Evolutionary conservation across 2,329 filamentous ascomycete genomes (phyloP).

Genomic region (Fonsecaea erecta): DNA sequence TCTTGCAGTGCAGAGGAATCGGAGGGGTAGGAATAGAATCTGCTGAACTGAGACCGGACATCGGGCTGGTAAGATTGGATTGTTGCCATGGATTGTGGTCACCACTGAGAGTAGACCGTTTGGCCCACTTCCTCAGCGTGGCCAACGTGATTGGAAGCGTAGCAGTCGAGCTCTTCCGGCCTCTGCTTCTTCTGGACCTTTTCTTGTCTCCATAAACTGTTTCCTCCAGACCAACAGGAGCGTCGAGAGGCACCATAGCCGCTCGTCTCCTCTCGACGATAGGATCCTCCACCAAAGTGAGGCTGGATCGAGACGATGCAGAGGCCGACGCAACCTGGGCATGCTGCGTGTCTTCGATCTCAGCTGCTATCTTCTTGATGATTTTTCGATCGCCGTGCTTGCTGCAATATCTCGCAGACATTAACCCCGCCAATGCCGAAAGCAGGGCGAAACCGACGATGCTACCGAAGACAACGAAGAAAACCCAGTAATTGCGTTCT

Average conservation of each 20-base stretch:
- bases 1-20: neutral
- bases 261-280: conserved; percentile 14
- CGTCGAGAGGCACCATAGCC: conserved; percentile 4
- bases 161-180: conserved; percentile 10
- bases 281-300: conserved; percentile 3
- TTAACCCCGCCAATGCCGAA: conserved; percentile 12
- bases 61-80: neutral
- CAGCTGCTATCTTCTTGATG: conserved; percentile 7
- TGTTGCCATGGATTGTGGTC: neutral
- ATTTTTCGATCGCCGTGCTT: conserved; percentile 4
- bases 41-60: neutral
- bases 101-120: conserved; percentile 5
- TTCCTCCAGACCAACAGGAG: conserved; percentile 5
- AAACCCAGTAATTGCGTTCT: conserved; percentile 8
- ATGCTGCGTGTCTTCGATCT: neutral
- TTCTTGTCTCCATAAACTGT: conserved; percentile 3
- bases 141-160: conserved; percentile 11
- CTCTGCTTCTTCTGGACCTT: neutral
- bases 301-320: conserved; percentile 1
- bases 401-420: conserved; percentile 10
- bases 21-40: neutral
- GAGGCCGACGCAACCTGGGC: neutral
- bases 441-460: conserved; percentile 12
- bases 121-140: conserved; percentile 8
- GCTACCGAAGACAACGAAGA: conserved; percentile 14